A percentile compares a stretch with the other conserved stretches of the same genome.
phyloP scores from a whole-genome alignment of 345 rosid species.

The Hibiscus syriacus region DNA sequence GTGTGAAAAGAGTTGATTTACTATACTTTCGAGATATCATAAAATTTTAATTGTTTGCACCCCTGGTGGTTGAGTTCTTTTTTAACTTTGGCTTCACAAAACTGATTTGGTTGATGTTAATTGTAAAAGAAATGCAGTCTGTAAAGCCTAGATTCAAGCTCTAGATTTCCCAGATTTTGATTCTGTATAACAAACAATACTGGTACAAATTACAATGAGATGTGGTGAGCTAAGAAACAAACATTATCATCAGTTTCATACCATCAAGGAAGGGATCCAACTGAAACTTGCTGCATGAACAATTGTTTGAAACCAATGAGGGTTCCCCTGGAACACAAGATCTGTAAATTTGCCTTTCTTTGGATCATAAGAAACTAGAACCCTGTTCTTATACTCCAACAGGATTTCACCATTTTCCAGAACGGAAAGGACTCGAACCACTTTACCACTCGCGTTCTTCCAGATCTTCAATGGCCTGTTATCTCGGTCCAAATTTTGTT shows the following conservation, averaged over 20 bases:
- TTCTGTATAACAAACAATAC: neutral
- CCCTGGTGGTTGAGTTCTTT: neutral
- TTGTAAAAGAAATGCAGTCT: no score
- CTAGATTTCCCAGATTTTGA: neutral
- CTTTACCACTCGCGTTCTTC: constrained; percentile 43
- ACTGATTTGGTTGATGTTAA: no score
- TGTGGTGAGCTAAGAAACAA: neutral
- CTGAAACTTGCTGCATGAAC: constrained; percentile 64
- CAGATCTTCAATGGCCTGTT: constrained; percentile 46
- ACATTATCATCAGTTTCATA: neutral
- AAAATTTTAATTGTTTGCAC: neutral
- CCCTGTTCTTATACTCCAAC: constrained; percentile 75
- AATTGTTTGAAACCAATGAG: constrained; percentile 65
- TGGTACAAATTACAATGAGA: neutral
- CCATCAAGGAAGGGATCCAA: no score
- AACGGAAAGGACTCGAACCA: constrained; percentile 45
- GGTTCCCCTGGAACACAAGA: constrained; percentile 45
- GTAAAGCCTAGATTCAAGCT: neutral
- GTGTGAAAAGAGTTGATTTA: no score
- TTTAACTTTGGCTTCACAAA: neutral
- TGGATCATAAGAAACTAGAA: constrained; percentile 62
- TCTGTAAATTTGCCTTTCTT: constrained; percentile 53
- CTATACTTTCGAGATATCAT: no score
- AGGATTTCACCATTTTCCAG: constrained; percentile 64
- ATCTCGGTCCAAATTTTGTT: constrained; percentile 41